A percentile compares a stretch with the other conserved stretches of the same genome.
phyloP scores from a whole-genome alignment of 805 yeast genomes.

The Blastobotrys peoriensis region DNA sequence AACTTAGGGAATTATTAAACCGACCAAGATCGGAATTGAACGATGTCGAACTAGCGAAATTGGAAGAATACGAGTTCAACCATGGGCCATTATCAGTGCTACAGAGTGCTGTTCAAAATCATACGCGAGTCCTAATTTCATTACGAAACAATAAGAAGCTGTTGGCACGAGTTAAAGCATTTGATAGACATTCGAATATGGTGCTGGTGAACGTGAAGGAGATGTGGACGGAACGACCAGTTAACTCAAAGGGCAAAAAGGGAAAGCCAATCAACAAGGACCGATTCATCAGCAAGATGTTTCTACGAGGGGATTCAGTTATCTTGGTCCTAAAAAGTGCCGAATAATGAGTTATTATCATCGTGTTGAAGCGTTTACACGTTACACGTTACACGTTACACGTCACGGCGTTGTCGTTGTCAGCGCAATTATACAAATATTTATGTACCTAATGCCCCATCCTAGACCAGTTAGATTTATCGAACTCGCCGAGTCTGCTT shows the following conservation, averaged over 20 bases:
- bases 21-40: conserved; percentile 54
- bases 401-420: no score
- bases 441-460: no score
- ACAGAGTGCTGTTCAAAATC: conserved; percentile 72
- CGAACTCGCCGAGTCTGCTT: conserved; percentile 17
- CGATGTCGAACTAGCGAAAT: conserved; percentile 66
- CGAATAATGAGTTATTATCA: conserved; percentile 11
- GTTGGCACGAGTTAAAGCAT: conserved; percentile 84
- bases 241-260: conserved; percentile 61
- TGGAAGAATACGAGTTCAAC: conserved; percentile 84
- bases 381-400: no score
- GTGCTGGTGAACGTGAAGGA: conserved; percentile 89
- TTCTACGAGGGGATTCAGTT: conserved; percentile 92
- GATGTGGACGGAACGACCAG: conserved; percentile 60
- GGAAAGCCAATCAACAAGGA: conserved; percentile 62
- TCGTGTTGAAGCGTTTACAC: no score
- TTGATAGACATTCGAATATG: conserved; percentile 94
- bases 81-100: conserved; percentile 89
- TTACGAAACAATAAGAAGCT: conserved; percentile 91
- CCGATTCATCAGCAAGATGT: conserved; percentile 82
- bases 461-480: no score
- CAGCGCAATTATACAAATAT: no score
- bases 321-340: conserved; percentile 54
- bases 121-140: conserved; percentile 76
- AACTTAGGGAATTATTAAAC: conserved; percentile 18